Evolutionary conservation across 345 rosid species (phyloP).

Genomic region (Populus tremula): DNA sequence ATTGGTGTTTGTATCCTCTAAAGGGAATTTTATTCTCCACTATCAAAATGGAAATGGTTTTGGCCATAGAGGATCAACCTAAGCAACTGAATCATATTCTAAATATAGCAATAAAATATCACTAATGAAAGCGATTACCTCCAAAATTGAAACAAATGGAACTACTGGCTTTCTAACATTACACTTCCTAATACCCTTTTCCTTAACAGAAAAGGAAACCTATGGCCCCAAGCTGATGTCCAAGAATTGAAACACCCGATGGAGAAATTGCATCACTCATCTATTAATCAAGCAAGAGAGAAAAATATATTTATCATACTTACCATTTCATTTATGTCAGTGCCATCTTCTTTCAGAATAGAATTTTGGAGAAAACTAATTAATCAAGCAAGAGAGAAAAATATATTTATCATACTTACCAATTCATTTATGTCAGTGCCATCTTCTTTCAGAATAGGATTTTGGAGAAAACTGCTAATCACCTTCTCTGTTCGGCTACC

Average conservation of each 20-base stretch:
- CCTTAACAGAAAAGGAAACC: background rate
- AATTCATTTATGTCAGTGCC: constrained; percentile 38
- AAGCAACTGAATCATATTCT: background rate
- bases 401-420: constrained; percentile 29
- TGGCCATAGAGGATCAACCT: background rate
- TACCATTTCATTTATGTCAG: constrained; percentile 47
- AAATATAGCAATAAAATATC: background rate
- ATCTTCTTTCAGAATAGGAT: constrained; percentile 55
- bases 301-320: background rate
- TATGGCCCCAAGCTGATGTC: background rate
- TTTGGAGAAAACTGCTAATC: constrained; percentile 59
- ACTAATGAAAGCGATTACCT: background rate
- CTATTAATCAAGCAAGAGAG: background rate
- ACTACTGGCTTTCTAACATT: background rate
- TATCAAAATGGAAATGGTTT: background rate
- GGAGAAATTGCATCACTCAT: no score
- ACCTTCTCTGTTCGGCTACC: constrained; percentile 81
- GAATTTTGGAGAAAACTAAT: constrained; percentile 60
- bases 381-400: background rate
- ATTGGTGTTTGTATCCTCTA: background rate
- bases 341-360: constrained; percentile 48
- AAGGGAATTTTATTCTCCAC: background rate
- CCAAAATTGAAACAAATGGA: background rate
- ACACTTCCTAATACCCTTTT: background rate
- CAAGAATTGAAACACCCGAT: background rate